Base-by-base conservation (phyloP, 139 green algal genomes). In the Ostreobium quekettii region DNA sequence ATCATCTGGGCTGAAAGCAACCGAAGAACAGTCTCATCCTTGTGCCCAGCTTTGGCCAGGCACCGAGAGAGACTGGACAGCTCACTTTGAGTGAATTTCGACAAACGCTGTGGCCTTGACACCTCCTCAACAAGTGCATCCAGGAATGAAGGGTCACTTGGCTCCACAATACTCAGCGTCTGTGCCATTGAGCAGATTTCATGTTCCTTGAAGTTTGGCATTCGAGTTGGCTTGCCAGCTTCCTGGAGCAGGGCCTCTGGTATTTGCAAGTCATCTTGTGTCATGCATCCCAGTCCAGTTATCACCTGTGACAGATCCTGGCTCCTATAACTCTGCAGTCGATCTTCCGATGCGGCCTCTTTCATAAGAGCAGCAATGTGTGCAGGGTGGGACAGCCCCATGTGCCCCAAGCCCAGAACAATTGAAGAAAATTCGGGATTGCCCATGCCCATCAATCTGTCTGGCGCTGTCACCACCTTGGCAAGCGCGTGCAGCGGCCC, bases 281-380 rank as follows among this genome's bases (percentile, higher is more conserved):
- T 36, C 59, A 56, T 15, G 36, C 19, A 19, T 30, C 35, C 61
- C 6, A 68, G 36, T 53, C 61, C 61, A 56, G 49, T 24, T 19
- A 68, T 29, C n/a, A 68, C 8, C 22, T 68, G 30, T 8, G 61
- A n/a, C 24, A 68, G 35, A 4, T 53, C 61, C 37, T 53, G 6
- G 8, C n/a, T 68, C 35, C 6, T 28, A 7, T 11, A 68, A 26
- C 31, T 15, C 5, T 53, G 61, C 26, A 19, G 19, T 11, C 49
- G 22, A 56, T 68, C 61, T n/a, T 57, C 36, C 53, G 35, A n/a
- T 5, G 36, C 19, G 42, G 42, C 42, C 42, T 53, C 11, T 19
- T 26, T 11, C 15, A 53, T 19, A 53, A 53, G 19, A 53, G 19
- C 11, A 26, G 15, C 42, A 53, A 11, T 53, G 15, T 26, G 42